Evolutionary conservation across 306 rosid genomes (phyloP).

Genomic region (Senna tora): DNA sequence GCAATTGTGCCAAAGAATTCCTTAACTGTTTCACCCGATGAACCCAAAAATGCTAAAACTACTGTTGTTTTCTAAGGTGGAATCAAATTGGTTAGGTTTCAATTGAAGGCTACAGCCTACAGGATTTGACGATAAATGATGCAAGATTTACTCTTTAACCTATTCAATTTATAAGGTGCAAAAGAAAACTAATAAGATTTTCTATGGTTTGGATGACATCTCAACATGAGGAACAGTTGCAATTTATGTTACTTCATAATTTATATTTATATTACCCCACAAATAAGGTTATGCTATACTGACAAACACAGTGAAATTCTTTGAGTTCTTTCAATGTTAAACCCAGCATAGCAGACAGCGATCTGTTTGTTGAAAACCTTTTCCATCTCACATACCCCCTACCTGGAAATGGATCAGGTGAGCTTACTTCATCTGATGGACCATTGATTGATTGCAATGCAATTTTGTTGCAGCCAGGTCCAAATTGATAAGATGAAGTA

Average conservation of each 20-base stretch:
- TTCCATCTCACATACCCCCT: too few relatives aligned
- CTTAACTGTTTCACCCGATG: neutral
- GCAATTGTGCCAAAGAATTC: neutral
- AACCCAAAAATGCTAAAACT: neutral
- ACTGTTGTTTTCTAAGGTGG: neutral
- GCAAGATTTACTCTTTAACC: neutral
- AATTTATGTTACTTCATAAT: neutral
- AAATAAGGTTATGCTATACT: slow-evolving; percentile 1
- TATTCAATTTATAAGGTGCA: slow-evolving; percentile 1
- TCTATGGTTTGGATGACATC: slow-evolving; percentile 20
- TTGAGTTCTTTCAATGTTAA: slow-evolving; percentile 12
- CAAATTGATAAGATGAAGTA: too few relatives aligned
- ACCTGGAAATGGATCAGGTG: too few relatives aligned
- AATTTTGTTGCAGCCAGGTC: too few relatives aligned
- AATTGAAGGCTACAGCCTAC: neutral
- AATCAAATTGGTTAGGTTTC: neutral
- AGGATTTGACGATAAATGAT: neutral
- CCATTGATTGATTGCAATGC: too few relatives aligned
- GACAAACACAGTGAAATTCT: slow-evolving; percentile 2
- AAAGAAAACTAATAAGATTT: neutral
- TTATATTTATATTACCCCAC: slow-evolving; percentile 27
- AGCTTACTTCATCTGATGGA: too few relatives aligned
- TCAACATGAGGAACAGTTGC: slow-evolving; percentile 9
- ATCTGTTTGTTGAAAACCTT: neutral
- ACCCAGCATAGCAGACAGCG: slow-evolving; percentile 7